Base-by-base conservation (phyloP, 2,329 filamentous ascomycete genomes). In the Beauveria medogensis region DNA sequence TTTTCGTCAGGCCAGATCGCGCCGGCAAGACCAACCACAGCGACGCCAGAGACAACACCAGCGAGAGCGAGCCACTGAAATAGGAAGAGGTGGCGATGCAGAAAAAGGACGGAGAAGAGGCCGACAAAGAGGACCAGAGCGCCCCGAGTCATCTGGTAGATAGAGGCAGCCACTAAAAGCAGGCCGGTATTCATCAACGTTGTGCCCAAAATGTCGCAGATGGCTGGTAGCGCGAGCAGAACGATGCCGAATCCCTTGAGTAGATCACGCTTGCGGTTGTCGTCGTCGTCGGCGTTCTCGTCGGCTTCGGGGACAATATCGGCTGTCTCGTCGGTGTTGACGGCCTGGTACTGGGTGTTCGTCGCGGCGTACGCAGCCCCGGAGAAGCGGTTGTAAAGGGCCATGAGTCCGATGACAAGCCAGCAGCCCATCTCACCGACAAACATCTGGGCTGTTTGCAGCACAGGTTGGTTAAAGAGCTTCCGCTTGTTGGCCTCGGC, bases 361-460 rank as follows among this genome's bases (percentile, higher is more conserved):
- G 69, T 75, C 60, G 69, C 79, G 67, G 59, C 74, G 65, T 66
- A 75, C 10, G 50, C 22, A 66, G 75, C 78, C 50, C 77, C 74
- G 51, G 75, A 67, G 67, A 83, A 82, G 64, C 81, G 82, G 54
- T 80, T 79, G 74, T 89, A 90, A 2, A 93, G 75, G 24, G 83
- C 79, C 70, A 89, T 86, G 55, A 82, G 69, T 24, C 88, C 86
- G 48, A 97, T 83, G 58, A 99, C 91, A 16, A 97, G 82, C 92
- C 93, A 99, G 78, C 92, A 96, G 64, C 92, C 93, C 82, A 91
- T 89, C 74, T 99, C 94, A 60, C 94, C 94, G 64, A 97, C 82
- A 73, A 99, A 99, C 94, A 99, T 99, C 74, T 97, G 94, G 1
- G 91, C 86, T 65, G 94, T 97, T 73, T 99, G 94, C 59, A 97